Percentiles rank a stretch among this genome's conserved stretches.
phyloP scores from a whole-genome alignment of 331 rosid genomes.

The Arachis monticola region DNA sequence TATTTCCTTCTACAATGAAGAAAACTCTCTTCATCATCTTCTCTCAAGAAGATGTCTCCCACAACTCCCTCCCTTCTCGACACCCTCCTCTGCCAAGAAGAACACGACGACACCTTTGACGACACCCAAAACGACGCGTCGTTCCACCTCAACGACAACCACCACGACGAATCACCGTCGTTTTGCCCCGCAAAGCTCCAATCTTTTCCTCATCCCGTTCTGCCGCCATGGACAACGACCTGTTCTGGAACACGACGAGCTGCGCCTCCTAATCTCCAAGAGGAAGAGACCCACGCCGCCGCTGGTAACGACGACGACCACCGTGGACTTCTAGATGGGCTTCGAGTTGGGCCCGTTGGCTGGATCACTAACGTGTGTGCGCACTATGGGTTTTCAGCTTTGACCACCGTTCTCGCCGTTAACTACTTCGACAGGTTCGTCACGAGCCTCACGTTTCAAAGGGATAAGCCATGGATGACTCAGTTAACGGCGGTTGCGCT shows the following conservation, averaged over 20 bases:
- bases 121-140: conserved; percentile 33
- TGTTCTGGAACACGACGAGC: conserved; percentile 68
- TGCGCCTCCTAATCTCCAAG: conserved; percentile 63
- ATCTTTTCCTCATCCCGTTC: conserved; percentile 46
- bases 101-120: conserved; percentile 56
- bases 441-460: conserved; percentile 56
- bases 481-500: conserved; percentile 87
- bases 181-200: conserved; percentile 30
- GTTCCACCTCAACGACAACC: conserved; percentile 36
- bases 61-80: conserved; percentile 52
- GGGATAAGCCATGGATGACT: conserved; percentile 84
- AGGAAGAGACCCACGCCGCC: conserved; percentile 49
- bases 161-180: conserved; percentile 19
- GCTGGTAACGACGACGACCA: conserved; percentile 18
- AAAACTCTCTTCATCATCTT: too few species aligned
- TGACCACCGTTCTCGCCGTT: conserved; percentile 77
- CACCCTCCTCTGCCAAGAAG: conserved; percentile 67
- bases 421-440: conserved; percentile 90
- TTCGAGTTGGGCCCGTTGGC: conserved; percentile 60
- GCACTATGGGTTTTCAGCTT: conserved; percentile 64
- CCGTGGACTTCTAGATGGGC: conserved; percentile 47
- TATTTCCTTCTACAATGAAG: too few species aligned
- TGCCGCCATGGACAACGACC: conserved; percentile 58
- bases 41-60: too few species aligned
- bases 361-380: conserved; percentile 74